Evolutionary conservation across 2,329 filamentous ascomycete species (phyloP), one percentile per base, ranked within the genome.

Genomic region (Plenodomus lindquistii): DNA sequence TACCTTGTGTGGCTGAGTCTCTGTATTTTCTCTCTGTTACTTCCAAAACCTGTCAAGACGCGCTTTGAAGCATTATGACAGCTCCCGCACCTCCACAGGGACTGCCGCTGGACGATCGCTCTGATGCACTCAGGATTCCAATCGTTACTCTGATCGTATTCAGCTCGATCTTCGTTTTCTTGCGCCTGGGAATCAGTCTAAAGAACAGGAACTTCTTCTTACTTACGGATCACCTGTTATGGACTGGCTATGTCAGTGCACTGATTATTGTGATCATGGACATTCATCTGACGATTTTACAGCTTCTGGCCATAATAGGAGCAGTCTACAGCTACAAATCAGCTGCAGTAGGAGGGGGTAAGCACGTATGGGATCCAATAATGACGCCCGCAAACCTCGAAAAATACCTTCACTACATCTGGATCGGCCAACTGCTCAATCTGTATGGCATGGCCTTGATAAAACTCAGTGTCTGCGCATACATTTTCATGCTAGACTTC

Each of bases 401-500:
- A 16, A 49, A 46, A 3, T 63, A 62, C 31, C 46, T 63, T 3
- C 50, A 49, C 19, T 53, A 52, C 18, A 41, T 66, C 3, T 66
- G 63, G 63, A 20, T 61, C 8, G 54, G 54, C 11, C 61, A 66
- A 20, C 15, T 66, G 1, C 55, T 66, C 13, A 66, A 64, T 11
- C 46, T 66, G 0, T 64, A 64, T 10, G 60, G 59, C 9, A 66
- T 66, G 63, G 63, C 61, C 3, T 54, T 64, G 44, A 52, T 66
- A 18, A 66, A 64, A 24, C 44, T 64, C n/a, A 64, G 61, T 42
- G 62, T 66, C 4, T 64, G 61, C 35, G 55, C 61, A 18, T 66
- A 64, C 41, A 60, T 66, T 22, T 48, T 64, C 40, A 60, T 57
- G 55, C 46, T 66, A 22, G 59, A 66, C 16, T 66, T 66, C 19